Evolutionary conservation across 78 protist species (phyloP), one percentile per base, ranked within the genome.

Genomic region (Dictyostelium capitatum): DNA sequence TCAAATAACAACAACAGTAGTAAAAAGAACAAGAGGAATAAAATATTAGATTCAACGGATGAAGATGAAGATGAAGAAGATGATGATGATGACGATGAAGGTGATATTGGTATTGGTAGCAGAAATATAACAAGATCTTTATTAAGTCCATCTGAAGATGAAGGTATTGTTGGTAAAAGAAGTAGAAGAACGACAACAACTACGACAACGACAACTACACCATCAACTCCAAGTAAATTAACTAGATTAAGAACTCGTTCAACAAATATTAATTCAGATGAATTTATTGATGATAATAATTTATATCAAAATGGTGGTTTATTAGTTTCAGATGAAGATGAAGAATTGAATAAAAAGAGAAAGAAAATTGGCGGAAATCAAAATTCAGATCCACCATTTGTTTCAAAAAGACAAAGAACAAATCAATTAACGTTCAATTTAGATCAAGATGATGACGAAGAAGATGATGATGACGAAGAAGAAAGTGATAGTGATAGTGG

Each of bases 361-460:
- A 51, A 56, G 7, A 41, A 19, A 69, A 30, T 30, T 83, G 14
- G 43, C 2, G 43, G 48, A 82, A 70, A 48, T 17, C 80, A 80
- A 85, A 59, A 37, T 37, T 37, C 62, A 8, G 37, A 48, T 17
- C 57, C 50, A 28, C 57, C 50, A 54, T 47, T 56, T 73, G 51
- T 67, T 25, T 12, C n/a, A 25, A 77, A 73, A 17, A 77, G 65
- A 30, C 46, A 51, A 37, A 73, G 56, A 47, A 73, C 51, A n/a
- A 73, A 73, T 46, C 17, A 17, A 14, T 47, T 73, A 73, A 30
- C 46, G 8, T n/a, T 37, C 47, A 62, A 46, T 12, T 43, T n/a
- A 8, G 84, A 79, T 14, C 50, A 79, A 15, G 83, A 56, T 3
- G 53, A 79, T 6, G 74, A 59, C n/a, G 32, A 62, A 23, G 54